phyloP scores from a whole-genome alignment of 768 basidiomycete genomes.

The Astraeus odoratus region DNA sequence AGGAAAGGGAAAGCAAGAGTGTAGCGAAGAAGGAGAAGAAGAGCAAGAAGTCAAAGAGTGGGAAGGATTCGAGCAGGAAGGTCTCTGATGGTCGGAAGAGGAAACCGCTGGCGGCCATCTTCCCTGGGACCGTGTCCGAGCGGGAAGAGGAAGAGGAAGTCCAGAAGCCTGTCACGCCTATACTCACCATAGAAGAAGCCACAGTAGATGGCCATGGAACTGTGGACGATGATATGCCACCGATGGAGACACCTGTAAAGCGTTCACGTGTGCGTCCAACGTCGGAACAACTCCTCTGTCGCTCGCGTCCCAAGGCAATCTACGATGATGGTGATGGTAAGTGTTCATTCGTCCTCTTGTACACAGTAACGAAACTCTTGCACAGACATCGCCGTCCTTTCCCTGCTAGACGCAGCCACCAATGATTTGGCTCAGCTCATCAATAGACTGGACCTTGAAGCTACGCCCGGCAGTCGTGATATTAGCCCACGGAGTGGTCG shows the following conservation, averaged over 20 bases:
- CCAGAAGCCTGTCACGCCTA: conserved; percentile 9
- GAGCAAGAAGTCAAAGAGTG: conserved; percentile 22
- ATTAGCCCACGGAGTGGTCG: conserved; percentile 34
- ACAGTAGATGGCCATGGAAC: conserved; percentile 47
- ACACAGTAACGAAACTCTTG: background rate
- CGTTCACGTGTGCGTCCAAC: conserved; percentile 47
- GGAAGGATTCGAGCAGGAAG: conserved; percentile 33
- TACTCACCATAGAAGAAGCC: conserved; percentile 44
- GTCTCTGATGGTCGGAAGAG: conserved; percentile 47
- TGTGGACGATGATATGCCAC: conserved; percentile 10
- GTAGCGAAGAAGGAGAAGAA: conserved; percentile 28
- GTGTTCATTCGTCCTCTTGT: background rate
- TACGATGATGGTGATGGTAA: conserved; percentile 43
- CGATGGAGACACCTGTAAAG: conserved; percentile 29
- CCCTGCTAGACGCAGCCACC: conserved; percentile 72
- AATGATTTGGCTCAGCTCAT: conserved; percentile 74
- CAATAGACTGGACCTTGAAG: conserved; percentile 74
- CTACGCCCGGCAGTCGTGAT: conserved; percentile 58
- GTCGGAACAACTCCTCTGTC: conserved; percentile 56
- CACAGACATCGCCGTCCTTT: conserved; percentile 45
- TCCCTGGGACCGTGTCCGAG: conserved; percentile 36
- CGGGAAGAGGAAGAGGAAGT: conserved; percentile 9
- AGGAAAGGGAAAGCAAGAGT: conserved; percentile 29
- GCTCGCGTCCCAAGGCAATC: conserved; percentile 41
- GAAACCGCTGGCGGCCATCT: conserved; percentile 51